Evolutionary conservation across 495 filamentous ascomycete genomes (phyloP).

Genomic region (Ascobolus immersus): DNA sequence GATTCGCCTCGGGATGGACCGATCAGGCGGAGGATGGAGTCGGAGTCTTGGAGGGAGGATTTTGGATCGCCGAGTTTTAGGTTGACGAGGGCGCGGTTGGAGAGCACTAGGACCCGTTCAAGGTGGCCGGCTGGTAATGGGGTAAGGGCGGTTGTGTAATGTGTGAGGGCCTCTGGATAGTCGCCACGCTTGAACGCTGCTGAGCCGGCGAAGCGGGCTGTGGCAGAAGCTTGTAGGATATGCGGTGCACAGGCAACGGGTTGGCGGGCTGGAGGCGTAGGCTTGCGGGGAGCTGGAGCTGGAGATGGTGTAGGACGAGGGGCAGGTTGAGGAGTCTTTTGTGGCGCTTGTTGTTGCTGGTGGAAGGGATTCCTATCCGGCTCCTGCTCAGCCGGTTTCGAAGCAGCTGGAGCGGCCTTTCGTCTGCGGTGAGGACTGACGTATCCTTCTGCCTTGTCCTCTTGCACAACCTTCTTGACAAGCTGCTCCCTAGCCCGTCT

Average conservation of each 20-base stretch:
- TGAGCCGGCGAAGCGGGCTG: constrained; percentile 52
- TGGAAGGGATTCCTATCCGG: constrained; percentile 9
- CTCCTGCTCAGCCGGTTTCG: constrained; percentile 15
- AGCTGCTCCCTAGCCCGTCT: constrained; percentile 19
- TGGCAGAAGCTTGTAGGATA: constrained; percentile 43
- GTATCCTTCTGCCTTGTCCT: constrained; percentile 64
- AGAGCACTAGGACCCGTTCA: constrained; percentile 58
- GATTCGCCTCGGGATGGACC: constrained; percentile 50
- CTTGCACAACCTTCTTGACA: constrained; percentile 46
- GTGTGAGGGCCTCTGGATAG: constrained; percentile 57
- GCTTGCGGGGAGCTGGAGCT: constrained; percentile 8
- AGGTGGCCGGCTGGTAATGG: constrained; percentile 60
- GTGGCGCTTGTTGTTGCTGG: constrained; percentile 8
- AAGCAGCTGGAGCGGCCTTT: constrained; percentile 9
- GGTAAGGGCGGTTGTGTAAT: constrained; percentile 50
- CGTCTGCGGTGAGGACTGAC: constrained; percentile 55
- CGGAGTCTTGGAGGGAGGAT: constrained; percentile 56
- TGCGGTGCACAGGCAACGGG: constrained; percentile 31
- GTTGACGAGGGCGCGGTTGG: constrained; percentile 72
- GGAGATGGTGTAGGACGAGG: constrained; percentile 5
- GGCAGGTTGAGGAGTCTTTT: neutral
- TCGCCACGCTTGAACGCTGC: constrained; percentile 85
- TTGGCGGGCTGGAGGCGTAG: constrained; percentile 24
- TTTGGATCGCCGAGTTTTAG: constrained; percentile 79
- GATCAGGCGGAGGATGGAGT: constrained; percentile 53